phyloP scores from a whole-genome alignment of 805 yeast species.

The Starmerella cellae region DNA sequence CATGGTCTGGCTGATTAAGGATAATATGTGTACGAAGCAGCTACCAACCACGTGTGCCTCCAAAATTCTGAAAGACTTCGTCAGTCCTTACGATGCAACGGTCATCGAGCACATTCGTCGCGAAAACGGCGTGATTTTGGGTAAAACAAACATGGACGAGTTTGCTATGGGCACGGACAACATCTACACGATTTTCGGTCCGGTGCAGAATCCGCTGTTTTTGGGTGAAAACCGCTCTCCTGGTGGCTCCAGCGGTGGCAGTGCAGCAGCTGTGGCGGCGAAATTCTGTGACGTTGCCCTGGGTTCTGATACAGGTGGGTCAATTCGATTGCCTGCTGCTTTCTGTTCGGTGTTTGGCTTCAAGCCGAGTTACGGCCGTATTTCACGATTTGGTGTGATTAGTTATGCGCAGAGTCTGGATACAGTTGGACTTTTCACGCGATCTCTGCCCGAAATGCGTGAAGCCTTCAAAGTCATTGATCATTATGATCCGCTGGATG shows the following conservation, averaged over 20 bases:
- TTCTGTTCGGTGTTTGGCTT: constrained; percentile 75
- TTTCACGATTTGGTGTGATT: constrained; percentile 83
- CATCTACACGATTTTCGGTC: constrained; percentile 26
- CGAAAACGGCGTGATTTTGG: constrained; percentile 40
- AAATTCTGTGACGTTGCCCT: constrained; percentile 57
- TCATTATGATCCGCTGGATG: constrained; percentile 57
- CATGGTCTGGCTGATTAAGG: constrained; percentile 47
- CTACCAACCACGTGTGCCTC: constrained; percentile 76
- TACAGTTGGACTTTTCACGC: constrained; percentile 75
- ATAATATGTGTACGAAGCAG: constrained; percentile 57
- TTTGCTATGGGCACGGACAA: constrained; percentile 81
- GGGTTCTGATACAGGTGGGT: constrained; percentile 98
- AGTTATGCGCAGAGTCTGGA: constrained; percentile 91
- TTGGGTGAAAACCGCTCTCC: constrained; percentile 31
- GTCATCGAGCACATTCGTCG: constrained; percentile 42
- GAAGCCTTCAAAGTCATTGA: constrained; percentile 47
- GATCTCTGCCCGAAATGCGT: constrained; percentile 33
- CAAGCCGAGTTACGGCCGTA: constrained; percentile 85
- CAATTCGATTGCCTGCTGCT: constrained; percentile 83
- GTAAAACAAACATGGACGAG: constrained; percentile 88
- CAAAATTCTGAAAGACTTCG: constrained; percentile 40
- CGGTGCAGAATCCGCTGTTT: constrained; percentile 33
- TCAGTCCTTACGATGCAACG: constrained; percentile 74
- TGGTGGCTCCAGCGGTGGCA: constrained; percentile 96
- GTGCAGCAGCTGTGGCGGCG: constrained; percentile 82